Evolutionary conservation across 805 yeast species (phyloP), one percentile per base, ranked within the genome.

Genomic region (Pichia membranifaciens): DNA sequence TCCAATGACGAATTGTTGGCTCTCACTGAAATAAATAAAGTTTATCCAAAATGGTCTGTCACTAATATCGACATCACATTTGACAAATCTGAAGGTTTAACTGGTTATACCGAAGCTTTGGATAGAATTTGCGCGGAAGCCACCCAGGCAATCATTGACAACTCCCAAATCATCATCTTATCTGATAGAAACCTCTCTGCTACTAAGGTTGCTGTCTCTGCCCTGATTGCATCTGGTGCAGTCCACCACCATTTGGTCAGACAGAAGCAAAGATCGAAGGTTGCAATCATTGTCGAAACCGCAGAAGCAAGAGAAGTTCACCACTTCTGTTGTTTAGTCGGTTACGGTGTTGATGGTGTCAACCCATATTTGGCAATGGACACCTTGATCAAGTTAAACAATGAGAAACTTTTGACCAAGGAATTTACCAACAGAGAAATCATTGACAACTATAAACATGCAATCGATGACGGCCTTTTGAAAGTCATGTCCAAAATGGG

Each of bases 401-500:
- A 74, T 41, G 96, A 90, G 68, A 83, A 84, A 12, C 72, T 93
- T 57, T 69, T 86, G 57, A 73, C 80, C 49, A 74, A 74, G 29
- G 68, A 66, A 23, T 64, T 86, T 45, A 61, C 81, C 16, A 81
- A 81, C 53, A 78, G 76, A 29, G 62, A 78, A 55, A 75, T 89
- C 50, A 68, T 90, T 52, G 73, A 73, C 44, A 91, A 91, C 73
- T 91, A 88, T 71, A 86, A 84, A 63, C 75, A 80, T 55, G 84
- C 97, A 12, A 75, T 87, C 50, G 95, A 91, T 62, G 84, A 88
- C 47, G 98, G 98, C 69, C 84, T 91, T 58, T 73, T 88, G 59
- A 91, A 93, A 73, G 97, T 93, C 51, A 91, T 91, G 99, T 88
- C 97, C 33, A 91, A 93, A 75, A 93, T 91, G 98, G 99, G 99